Evolutionary conservation across 1,284 basidiomycete species (phyloP).

Genomic region (Exobasidium cylindrosporum): DNA sequence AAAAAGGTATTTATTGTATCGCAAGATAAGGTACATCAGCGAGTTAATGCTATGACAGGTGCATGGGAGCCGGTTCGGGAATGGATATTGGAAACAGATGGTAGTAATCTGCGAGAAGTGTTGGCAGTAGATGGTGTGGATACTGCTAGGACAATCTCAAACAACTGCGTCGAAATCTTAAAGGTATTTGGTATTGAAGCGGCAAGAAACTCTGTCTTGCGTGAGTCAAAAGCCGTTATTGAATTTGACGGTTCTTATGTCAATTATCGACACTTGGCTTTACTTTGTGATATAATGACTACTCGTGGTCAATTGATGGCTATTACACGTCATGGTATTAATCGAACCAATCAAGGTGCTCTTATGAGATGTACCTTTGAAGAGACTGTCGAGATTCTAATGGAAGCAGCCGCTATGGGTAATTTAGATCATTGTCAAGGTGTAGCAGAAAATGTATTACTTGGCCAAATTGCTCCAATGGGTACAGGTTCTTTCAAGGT

Average conservation of each 20-base stretch:
- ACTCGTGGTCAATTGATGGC: slow-evolving; percentile 94
- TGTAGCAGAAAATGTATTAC: slow-evolving; percentile 95
- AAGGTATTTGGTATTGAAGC: slow-evolving; percentile 98
- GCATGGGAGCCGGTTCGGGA: slow-evolving; percentile 60
- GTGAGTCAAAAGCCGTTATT: slow-evolving; percentile 78
- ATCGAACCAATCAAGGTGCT: slow-evolving; percentile 71
- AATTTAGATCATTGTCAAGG: slow-evolving; percentile 98
- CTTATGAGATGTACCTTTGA: slow-evolving; percentile 99
- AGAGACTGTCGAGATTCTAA: slow-evolving; percentile 97
- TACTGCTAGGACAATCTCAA: slow-evolving; percentile 85
- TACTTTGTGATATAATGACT: slow-evolving; percentile 98
- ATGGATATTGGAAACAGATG: slow-evolving; percentile 97
- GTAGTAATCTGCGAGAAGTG: slow-evolving; percentile 61
- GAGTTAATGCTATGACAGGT: slow-evolving; percentile 55
- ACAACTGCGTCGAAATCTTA: slow-evolving; percentile 95
- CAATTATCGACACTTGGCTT: slow-evolving; percentile 93
- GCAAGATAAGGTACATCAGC: slow-evolving; percentile 68
- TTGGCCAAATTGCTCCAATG: slow-evolving; percentile 92
- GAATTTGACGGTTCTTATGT: slow-evolving; percentile 99
- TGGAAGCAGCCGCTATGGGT: slow-evolving; percentile 96
- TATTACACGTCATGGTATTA: slow-evolving; percentile 98
- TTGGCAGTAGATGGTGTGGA: slow-evolving; percentile 95
- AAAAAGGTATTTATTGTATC: slow-evolving; percentile 88
- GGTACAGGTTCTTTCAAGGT: slow-evolving; percentile 77
- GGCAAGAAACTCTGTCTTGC: slow-evolving; percentile 86